phyloP scores from a whole-genome alignment of 352 stramenopile species.

The Phytopythium oedochilum region DNA sequence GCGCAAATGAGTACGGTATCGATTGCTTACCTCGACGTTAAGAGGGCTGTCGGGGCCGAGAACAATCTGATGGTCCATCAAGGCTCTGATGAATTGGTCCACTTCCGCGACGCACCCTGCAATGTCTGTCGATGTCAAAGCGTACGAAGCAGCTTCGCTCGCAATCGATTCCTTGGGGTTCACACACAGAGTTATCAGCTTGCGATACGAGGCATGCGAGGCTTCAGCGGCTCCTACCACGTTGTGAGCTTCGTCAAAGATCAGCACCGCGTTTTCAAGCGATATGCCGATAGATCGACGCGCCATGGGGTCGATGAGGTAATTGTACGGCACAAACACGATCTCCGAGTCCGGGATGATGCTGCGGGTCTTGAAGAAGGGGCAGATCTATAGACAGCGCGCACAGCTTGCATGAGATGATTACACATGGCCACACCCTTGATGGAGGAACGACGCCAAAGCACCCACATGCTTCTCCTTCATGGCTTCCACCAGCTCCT shows the following conservation, averaged over 20 bases:
- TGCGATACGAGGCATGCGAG: slow-evolving; percentile 22
- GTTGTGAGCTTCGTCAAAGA: slow-evolving; percentile 99
- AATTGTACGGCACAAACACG: slow-evolving; percentile 99
- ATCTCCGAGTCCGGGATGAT: slow-evolving; percentile 93
- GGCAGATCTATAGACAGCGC: slow-evolving; percentile 82
- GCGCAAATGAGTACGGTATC: no score
- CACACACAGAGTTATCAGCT: neutral
- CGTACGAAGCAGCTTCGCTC: slow-evolving; percentile 95
- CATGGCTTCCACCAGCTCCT: slow-evolving; percentile 93
- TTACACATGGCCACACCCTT: neutral
- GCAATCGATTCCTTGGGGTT: slow-evolving; percentile 76
- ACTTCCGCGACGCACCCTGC: slow-evolving; percentile 93
- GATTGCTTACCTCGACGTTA: slow-evolving; percentile 43
- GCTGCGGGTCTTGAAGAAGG: slow-evolving; percentile 95
- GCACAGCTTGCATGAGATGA: neutral
- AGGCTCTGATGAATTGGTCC: slow-evolving; percentile 71
- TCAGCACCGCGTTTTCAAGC: slow-evolving; percentile 95
- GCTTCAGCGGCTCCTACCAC: no score
- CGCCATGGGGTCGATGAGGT: slow-evolving; percentile 95
- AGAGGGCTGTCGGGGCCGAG: slow-evolving; percentile 46
- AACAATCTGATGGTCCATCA: slow-evolving; percentile 55
- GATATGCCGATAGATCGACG: slow-evolving; percentile 92
- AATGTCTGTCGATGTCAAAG: slow-evolving; percentile 93
- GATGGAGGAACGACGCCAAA: slow-evolving; percentile 2
- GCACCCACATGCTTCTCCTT: slow-evolving; percentile 59